Evolutionary conservation across 345 rosid species (phyloP), one percentile per base, ranked within the genome.

Genomic region (Acer yangbiense): DNA sequence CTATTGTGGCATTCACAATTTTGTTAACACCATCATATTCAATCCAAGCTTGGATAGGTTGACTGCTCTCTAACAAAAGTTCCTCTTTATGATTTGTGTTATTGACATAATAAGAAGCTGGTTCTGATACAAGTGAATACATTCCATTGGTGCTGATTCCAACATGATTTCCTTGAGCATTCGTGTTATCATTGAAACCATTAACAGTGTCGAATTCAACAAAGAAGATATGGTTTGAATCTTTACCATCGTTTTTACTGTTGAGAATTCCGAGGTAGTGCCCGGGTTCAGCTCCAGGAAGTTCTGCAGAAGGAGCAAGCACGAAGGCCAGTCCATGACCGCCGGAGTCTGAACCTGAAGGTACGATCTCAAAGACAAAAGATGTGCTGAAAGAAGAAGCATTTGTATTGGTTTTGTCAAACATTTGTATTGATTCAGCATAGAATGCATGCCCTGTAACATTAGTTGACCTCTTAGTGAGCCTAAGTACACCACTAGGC

Each of bases 161-260:
- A 0, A 88, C 85, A 76, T 86, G 85, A 61, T 84, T 90, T 32
- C 88, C 89, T 58, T 77, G 73, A 2, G 54, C 61, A 46, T 87
- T 88, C 0, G 1, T 1, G 14, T 2, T 16, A 0, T 48, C 86
- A 0, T 84, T 79, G 77, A 79, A 72, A 3, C 92, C 88, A 58
- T 79, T 88, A 4, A 87, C 90, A 0, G 94, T 88, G 71, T 92
- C 95, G 14, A 94, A 89, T 55, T 90, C 92, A 11, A 94, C 87
- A 0, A 89, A 86, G 27, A 90, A 72, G 61, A 89, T 68, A 58
- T 74, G 88, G 82, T 90, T 89, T 1, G 87, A 66, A 9, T 50
- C 0, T 0, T 68, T 7, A 3, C 55, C 75, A 11, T 82, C 32
- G 5, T 48, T 85, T 2, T 44, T 1, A 1, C 14, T 0, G 78